Base-by-base conservation (phyloP, 2,329 filamentous ascomycete genomes). In the Talaromyces sp. region DNA sequence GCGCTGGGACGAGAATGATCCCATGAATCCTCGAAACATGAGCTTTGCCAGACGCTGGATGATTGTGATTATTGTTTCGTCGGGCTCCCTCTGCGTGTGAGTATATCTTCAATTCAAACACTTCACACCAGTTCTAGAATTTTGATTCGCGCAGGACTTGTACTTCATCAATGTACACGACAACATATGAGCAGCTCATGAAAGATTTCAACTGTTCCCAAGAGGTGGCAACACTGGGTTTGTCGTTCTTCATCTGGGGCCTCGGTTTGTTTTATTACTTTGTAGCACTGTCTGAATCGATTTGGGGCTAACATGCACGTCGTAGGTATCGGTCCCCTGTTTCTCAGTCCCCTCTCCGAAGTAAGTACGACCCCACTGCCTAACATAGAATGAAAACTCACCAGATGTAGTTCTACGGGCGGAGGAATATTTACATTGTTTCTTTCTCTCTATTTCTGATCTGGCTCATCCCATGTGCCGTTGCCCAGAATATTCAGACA, bases 131-230 rank as follows among this genome's bases (percentile, higher is more conserved):
- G 5, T 16, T 13, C 20, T 14, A 32, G 30, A 16, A 19, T 20
- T 44, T 43, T 55, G 17, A 55, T 44, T 11, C 16, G n/a, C 37
- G 13, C 63, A 91, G 88, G 49, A 96, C 91, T 8, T 91, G 87
- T 68, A 85, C 89, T 1, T 92, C 88, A 43, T 94, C 91, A n/a
- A 85, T 96, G 63, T 96, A 97, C 72, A 93, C 91, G 0, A 84
- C 85, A 11, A 94, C 89, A 0, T 97, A 96, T 70, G 68, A 65
- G 16, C 88, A 94, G 71, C 84, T 96, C 73, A 84, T 87, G 57
- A 75, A 78, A 22, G 89, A 95, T 54, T 95, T 96, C 63, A 75
- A 83, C 59, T 82, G 83, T 63, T 88, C 88, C 0, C 81, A 83
- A 51, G 78, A 90, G 45, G 81, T 95, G 20, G 90, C 88, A 11